Percentiles rank a stretch among this genome's conserved stretches.
phyloP scores from a whole-genome alignment of 2,329 filamentous ascomycete species.

The Ophiosphaerella korrae region DNA sequence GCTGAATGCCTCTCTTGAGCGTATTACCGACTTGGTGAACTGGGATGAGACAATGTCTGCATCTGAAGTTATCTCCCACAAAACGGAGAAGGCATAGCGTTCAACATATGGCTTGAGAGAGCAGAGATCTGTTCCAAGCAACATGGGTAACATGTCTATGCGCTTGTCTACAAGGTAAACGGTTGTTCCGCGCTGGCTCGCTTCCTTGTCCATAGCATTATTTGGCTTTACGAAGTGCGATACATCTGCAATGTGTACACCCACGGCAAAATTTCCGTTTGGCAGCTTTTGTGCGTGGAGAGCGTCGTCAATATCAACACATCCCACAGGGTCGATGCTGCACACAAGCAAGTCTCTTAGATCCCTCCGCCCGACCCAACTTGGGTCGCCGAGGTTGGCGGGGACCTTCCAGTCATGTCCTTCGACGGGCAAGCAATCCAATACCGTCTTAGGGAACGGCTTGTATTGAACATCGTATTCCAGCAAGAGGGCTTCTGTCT shows the following conservation, averaged over 20 bases:
- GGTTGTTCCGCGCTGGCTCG: conserved; percentile 90
- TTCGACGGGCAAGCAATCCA: conserved; percentile 89
- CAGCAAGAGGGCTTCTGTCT: conserved; percentile 90
- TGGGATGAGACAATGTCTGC: conserved; percentile 84
- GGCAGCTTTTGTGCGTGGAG: conserved; percentile 83
- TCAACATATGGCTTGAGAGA: conserved; percentile 98
- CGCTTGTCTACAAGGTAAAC: conserved; percentile 98
- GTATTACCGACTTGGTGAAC: conserved; percentile 98
- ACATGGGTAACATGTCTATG: conserved; percentile 98
- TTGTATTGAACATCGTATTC: conserved; percentile 98
- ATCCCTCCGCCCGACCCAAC: conserved; percentile 86
- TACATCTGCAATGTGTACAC: conserved; percentile 98
- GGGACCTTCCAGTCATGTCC: conserved; percentile 96
- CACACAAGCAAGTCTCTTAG: conserved; percentile 86
- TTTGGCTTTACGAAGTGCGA: conserved; percentile 97
- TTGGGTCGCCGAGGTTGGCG: conserved; percentile 74
- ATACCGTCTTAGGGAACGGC: conserved; percentile 91
- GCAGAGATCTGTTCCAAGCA: conserved; percentile 94
- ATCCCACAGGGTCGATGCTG: conserved; percentile 95
- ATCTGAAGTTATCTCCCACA: conserved; percentile 81
- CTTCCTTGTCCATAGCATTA: conserved; percentile 96
- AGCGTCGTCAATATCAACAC: conserved; percentile 97
- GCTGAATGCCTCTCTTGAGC: conserved; percentile 94
- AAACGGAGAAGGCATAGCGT: conserved; percentile 60
- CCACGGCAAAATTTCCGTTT: conserved; percentile 94